Conservation (phyloP, 2,329 filamentous ascomycete genomes). For the Dryadomyces quercivorus region DNA sequence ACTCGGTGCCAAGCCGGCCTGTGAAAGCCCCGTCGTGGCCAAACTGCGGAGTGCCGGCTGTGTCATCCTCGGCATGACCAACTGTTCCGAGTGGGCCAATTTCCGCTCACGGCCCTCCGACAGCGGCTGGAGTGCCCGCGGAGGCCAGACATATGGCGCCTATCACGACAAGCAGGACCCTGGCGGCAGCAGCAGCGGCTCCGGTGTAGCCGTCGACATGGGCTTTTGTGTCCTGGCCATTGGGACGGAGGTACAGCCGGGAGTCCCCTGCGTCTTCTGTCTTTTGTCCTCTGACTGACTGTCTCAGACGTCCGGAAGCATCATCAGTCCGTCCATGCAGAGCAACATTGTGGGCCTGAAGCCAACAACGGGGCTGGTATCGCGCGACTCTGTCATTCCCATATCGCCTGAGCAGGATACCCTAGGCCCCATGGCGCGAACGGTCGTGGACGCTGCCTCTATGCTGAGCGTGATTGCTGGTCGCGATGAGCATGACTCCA, state of each 20-base stretch:
- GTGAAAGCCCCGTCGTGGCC: slow-evolving; percentile 14
- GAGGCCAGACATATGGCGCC: slow-evolving; percentile 10
- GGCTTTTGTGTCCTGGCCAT: slow-evolving; percentile 47
- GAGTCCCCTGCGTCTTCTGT: too few relatives aligned
- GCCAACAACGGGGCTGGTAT: slow-evolving; percentile 54
- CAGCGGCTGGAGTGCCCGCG: slow-evolving; percentile 11
- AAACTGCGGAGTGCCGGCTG: slow-evolving; percentile 7
- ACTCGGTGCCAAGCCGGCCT: slow-evolving; percentile 16
- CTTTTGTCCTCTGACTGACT: not conserved
- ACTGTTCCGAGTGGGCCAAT: slow-evolving; percentile 12
- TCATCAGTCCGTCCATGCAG: slow-evolving; percentile 37
- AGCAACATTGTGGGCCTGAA: slow-evolving; percentile 59
- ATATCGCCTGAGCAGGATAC: slow-evolving; percentile 54
- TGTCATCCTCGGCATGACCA: slow-evolving; percentile 9
- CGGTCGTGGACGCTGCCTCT: slow-evolving; percentile 52
- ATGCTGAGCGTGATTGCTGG: slow-evolving; percentile 53
- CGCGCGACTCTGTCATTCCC: slow-evolving; percentile 51
- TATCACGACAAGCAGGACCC: slow-evolving; percentile 22
- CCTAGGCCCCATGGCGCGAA: slow-evolving; percentile 52
- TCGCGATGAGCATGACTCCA: slow-evolving; percentile 47
- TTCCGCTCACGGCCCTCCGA: slow-evolving; percentile 9
- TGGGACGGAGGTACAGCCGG: slow-evolving; percentile 44
- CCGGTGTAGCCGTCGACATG: slow-evolving; percentile 45
- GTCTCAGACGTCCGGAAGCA: slow-evolving; percentile 43
- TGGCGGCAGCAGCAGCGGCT: slow-evolving; percentile 47